Evolutionary conservation across 139 green algal genomes (phyloP).

Genomic region (Picochlorum costavermella): DNA sequence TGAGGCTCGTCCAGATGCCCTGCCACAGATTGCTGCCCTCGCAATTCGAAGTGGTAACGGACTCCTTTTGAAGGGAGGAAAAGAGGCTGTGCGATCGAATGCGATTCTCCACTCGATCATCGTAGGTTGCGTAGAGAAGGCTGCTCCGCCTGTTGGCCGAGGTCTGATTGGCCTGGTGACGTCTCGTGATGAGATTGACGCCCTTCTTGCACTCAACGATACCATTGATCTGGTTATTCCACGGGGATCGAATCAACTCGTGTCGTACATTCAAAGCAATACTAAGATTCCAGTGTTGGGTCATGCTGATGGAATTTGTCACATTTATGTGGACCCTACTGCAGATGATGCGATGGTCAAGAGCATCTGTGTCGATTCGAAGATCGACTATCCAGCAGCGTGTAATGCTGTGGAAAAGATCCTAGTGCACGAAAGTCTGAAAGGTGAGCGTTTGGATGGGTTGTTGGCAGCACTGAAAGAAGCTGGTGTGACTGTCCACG

Average conservation of each 20-base stretch:
- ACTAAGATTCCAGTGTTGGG: conserved; percentile 97
- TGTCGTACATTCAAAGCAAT: conserved; percentile 78
- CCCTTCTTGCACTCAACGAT: conserved; percentile 86
- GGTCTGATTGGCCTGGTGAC: conserved; percentile 86
- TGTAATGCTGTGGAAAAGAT: conserved; percentile 98
- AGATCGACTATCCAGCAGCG: conserved; percentile 95
- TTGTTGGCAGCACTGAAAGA: conserved; percentile 47
- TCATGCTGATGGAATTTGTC: conserved; percentile 97
- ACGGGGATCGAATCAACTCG: conserved; percentile 77
- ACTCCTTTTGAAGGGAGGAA: conserved; percentile 94
- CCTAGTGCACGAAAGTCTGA: conserved; percentile 59
- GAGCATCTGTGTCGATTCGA: conserved; percentile 74
- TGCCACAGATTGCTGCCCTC: conserved; percentile 87
- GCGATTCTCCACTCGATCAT: conserved; percentile 76
- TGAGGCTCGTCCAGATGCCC: conserved; percentile 89
- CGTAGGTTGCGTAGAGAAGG: conserved; percentile 35
- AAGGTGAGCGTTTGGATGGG: conserved; percentile 23
- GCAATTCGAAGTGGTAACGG: conserved; percentile 70
- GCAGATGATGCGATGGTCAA: conserved; percentile 49
- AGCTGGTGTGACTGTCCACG: conserved; percentile 49
- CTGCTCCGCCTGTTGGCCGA: conserved; percentile 45
- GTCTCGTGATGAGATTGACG: conserved; percentile 74
- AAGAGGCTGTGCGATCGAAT: conserved; percentile 84
- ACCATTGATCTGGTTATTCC: conserved; percentile 98
- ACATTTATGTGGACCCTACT: conserved; percentile 88